These are phyloP conservation scores for Aspergillus japonicus DNA, from an alignment of 2,329 filamentous ascomycete genomes.

Conservation along the genomic window DNA sequence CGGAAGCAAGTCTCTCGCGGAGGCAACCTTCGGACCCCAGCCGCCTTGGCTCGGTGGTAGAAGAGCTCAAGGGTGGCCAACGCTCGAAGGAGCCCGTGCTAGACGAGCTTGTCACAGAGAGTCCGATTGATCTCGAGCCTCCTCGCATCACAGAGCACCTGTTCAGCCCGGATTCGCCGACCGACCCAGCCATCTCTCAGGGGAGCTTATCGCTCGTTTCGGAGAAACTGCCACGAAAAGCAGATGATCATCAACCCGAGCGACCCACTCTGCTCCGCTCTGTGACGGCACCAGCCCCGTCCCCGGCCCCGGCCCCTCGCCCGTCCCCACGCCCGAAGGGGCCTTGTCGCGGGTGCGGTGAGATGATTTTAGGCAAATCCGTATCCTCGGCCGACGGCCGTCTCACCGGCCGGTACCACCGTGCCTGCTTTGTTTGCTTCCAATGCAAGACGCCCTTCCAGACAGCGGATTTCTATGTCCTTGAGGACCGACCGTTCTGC, in stretches of 20 bases:
- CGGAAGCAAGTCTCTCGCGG: constrained; percentile 33
- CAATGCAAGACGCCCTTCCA: constrained; percentile 79
- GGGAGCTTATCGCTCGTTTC: constrained; percentile 40
- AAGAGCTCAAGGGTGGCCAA: constrained; percentile 50
- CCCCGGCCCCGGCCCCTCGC: constrained; percentile 41
- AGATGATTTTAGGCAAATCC: constrained; percentile 82
- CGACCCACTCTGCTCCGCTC: constrained; percentile 18
- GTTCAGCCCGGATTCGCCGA: constrained; percentile 48
- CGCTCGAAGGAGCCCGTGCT: constrained; percentile 17
- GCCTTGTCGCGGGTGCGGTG: constrained; percentile 77
- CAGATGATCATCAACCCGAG: constrained; percentile 12
- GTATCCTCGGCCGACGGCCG: constrained; percentile 91
- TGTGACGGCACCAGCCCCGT: constrained; percentile 31
- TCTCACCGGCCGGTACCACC: constrained; percentile 90
- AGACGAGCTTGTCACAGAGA: constrained; percentile 37
- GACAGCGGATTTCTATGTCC: constrained; percentile 89
- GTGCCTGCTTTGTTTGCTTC: constrained; percentile 87
- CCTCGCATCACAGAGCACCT: constrained; percentile 32
- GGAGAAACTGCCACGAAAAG: constrained; percentile 16
- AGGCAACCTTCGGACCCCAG: constrained; percentile 33
- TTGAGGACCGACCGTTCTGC: constrained; percentile 84
- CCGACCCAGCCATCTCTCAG: constrained; percentile 46
- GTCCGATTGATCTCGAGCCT: constrained; percentile 27
- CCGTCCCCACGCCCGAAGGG: constrained; percentile 59
- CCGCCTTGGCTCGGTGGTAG: constrained; percentile 55